Percentiles rank a stretch among this genome's conserved stretches.
phyloP scores from a whole-genome alignment of 2,329 filamentous ascomycete genomes.

The Penicillium sp. region DNA sequence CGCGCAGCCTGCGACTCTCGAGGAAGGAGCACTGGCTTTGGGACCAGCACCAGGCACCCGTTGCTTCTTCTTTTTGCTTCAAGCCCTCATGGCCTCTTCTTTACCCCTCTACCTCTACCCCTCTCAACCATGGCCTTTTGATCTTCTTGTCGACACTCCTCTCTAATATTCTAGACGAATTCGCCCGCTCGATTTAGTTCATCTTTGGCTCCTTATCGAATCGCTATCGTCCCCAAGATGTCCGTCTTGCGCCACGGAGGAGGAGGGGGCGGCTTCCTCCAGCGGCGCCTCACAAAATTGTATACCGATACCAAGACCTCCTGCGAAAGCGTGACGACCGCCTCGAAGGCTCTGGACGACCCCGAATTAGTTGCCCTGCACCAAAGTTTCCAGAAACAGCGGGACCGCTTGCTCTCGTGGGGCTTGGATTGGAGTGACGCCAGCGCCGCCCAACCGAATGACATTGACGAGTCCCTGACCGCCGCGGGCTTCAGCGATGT shows the following conservation, averaged over 20 bases:
- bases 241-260: constrained; percentile 52
- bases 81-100: background rate
- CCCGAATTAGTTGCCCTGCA: constrained; percentile 62
- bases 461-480: constrained; percentile 67
- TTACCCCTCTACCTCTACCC: background rate
- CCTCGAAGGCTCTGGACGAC: constrained; percentile 52
- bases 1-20: constrained; percentile 24
- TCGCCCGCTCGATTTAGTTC: background rate
- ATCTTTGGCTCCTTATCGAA: constrained; percentile 15
- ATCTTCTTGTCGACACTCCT: background rate
- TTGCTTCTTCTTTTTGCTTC: constrained; percentile 2
- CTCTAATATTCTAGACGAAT: too few relatives aligned
- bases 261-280: constrained; percentile 42
- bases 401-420: constrained; percentile 67
- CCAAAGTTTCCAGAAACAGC: constrained; percentile 65
- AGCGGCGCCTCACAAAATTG: constrained; percentile 60
- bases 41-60: constrained; percentile 25
- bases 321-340: constrained; percentile 58
- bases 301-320: constrained; percentile 68
- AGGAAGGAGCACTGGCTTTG: background rate
- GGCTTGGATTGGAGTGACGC: constrained; percentile 69
- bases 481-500: constrained; percentile 66
- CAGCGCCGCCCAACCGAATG: constrained; percentile 58
- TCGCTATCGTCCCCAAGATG: constrained; percentile 41
- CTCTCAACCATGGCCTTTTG: background rate